phyloP scores from a whole-genome alignment of 139 green algal genomes.

The Chlorella vulgaris region DNA sequence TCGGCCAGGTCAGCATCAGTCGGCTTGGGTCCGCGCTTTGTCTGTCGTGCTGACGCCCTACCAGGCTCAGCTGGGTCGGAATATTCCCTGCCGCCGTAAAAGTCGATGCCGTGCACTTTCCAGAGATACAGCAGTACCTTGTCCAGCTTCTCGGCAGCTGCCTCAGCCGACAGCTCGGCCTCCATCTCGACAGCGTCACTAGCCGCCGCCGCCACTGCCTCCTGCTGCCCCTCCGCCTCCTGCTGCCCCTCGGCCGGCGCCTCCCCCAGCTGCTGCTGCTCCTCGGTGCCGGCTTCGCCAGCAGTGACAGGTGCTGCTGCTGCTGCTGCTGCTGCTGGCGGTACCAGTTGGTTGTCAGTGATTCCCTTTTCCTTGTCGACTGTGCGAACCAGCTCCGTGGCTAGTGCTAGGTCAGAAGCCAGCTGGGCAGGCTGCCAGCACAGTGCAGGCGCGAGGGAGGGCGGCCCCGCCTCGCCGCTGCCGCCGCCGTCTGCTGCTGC shows the following conservation, averaged over 20 bases:
- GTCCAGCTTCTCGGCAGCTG: constrained; percentile 71
- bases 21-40: constrained; percentile 23
- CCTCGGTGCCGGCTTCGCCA: background rate
- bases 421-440: constrained; percentile 60
- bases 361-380: constrained; percentile 86
- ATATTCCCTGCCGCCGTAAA: constrained; percentile 72
- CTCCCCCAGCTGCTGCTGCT: background rate
- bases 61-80: constrained; percentile 18
- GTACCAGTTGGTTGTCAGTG: constrained; percentile 53
- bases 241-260: constrained; percentile 17
- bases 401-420: constrained; percentile 66
- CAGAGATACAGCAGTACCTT: constrained; percentile 89
- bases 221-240: constrained; percentile 19
- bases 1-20: constrained; percentile 28
- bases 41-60: constrained; percentile 19
- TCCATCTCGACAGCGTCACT: constrained; percentile 2
- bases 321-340: background rate
- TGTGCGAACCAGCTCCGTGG: constrained; percentile 57
- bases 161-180: constrained; percentile 31
- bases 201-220: background rate
- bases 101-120: constrained; percentile 91
- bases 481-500: background rate
- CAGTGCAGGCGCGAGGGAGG: constrained; percentile 46
- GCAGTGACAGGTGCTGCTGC: background rate
- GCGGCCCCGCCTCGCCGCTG: constrained; percentile 17